Conservation (phyloP, 345 rosid genomes). For the Populus davidiana region DNA sequence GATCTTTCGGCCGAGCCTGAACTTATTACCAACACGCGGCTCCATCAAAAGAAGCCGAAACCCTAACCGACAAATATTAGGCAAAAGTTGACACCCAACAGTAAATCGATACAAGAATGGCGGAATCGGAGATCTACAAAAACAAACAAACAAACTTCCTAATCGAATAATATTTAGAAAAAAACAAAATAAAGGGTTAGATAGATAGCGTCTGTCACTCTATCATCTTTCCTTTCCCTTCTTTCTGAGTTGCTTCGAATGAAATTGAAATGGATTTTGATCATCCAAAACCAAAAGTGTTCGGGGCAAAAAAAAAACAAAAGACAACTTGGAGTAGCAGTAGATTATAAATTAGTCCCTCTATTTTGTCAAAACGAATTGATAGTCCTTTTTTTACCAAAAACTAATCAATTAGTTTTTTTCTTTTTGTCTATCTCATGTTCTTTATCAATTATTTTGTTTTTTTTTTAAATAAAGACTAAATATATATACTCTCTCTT, state of each 20-base stretch:
- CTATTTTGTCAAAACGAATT: too few relatives aligned
- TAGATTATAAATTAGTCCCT: too few relatives aligned
- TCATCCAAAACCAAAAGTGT: slow-evolving; percentile 14
- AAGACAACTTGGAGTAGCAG: background rate
- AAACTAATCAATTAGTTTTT: too few relatives aligned
- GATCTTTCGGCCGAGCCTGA: slow-evolving; percentile 89
- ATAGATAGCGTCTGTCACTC: background rate
- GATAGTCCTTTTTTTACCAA: too few relatives aligned
- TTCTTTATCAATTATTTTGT: too few relatives aligned
- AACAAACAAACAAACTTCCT: background rate
- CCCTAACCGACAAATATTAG: background rate
- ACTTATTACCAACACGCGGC: slow-evolving; percentile 87
- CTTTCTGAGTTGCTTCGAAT: slow-evolving; percentile 2
- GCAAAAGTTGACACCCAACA: background rate
- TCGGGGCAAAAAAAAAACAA: too few relatives aligned
- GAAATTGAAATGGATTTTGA: background rate
- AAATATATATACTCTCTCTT: too few relatives aligned
- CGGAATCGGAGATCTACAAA: background rate
- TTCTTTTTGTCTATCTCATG: too few relatives aligned
- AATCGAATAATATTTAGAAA: background rate
- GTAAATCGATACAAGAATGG: background rate
- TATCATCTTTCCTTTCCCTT: background rate
- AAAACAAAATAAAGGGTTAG: background rate
- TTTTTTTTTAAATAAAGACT: too few relatives aligned
- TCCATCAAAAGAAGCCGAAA: slow-evolving; percentile 47